Evolutionary conservation across 108 stramenopile species (phyloP).

Genomic region (Skeletonema costatum): DNA sequence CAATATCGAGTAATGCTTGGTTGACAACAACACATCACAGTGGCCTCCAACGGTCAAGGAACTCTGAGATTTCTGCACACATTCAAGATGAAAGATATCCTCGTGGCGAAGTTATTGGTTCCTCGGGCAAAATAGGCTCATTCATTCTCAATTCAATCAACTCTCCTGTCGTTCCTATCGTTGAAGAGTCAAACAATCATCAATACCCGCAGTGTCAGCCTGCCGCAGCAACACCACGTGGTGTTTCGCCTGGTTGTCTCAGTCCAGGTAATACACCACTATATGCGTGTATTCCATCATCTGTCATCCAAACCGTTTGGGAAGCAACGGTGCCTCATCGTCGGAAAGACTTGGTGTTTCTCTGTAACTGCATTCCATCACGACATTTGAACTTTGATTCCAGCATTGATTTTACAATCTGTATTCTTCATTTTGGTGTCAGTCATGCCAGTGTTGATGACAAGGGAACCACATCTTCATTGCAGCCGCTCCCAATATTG

Average conservation of each 20-base stretch:
- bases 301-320: conserved; percentile 49
- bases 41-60: background rate
- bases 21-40: background rate
- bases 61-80: background rate
- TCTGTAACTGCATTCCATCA: conserved; percentile 61
- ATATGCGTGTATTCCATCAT: conserved; percentile 57
- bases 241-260: conserved; percentile 59
- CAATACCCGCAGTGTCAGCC: conserved; percentile 7
- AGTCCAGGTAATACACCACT: conserved; percentile 47
- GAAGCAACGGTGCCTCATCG: conserved; percentile 47
- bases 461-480: background rate
- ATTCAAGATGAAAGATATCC: conserved; percentile 2
- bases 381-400: conserved; percentile 22
- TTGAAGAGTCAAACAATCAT: background rate
- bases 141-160: conserved; percentile 32
- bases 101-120: conserved; percentile 46
- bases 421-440: conserved; percentile 37
- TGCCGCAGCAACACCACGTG: conserved; percentile 54
- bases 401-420: conserved; percentile 11
- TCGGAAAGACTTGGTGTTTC: conserved; percentile 63
- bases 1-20: background rate
- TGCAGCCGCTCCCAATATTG: conserved; percentile 47
- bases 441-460: background rate
- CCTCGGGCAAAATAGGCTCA: conserved; percentile 40
- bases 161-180: background rate